These are phyloP conservation scores for Lentinula aciculospora DNA, from an alignment of 768 basidiomycete species.

Conservation along the genomic window DNA sequence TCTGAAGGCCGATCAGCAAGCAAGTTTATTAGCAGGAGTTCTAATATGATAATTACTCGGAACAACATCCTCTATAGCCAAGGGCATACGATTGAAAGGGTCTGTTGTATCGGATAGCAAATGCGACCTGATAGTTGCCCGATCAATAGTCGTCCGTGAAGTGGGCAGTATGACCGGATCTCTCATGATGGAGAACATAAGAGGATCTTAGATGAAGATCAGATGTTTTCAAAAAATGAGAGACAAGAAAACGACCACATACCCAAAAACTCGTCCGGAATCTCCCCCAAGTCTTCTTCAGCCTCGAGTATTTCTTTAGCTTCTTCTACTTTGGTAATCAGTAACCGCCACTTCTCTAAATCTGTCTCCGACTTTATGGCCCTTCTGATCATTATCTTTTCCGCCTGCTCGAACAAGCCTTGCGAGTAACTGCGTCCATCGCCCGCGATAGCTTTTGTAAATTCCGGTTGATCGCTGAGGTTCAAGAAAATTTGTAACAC, in stretches of 20 bases:
- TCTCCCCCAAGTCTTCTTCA: constrained; percentile 87
- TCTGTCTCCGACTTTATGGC: constrained; percentile 74
- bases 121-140: constrained; percentile 92
- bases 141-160: constrained; percentile 74
- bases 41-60: constrained; percentile 45
- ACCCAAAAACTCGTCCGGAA: constrained; percentile 96
- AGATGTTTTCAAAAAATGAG: constrained; percentile 9
- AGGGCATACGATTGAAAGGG: constrained; percentile 90
- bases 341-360: constrained; percentile 59
- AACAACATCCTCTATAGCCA: constrained; percentile 73
- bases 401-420: constrained; percentile 77
- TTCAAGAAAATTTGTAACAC: constrained; percentile 90
- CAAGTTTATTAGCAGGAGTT: constrained; percentile 7
- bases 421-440: constrained; percentile 91
- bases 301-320: constrained; percentile 74
- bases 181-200: constrained; percentile 91
- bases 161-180: constrained; percentile 91
- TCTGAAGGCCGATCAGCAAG: constrained; percentile 32
- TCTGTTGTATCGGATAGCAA: constrained; percentile 87
- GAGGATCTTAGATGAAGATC: constrained; percentile 51
- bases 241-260: constrained; percentile 19
- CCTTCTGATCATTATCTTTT: constrained; percentile 54
- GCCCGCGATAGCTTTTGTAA: constrained; percentile 82
- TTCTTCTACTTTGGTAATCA: constrained; percentile 82
- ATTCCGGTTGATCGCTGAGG: constrained; percentile 71